Evolutionary conservation across 2,329 filamentous ascomycete species (phyloP).

Genomic region (Chaetomium sp.): DNA sequence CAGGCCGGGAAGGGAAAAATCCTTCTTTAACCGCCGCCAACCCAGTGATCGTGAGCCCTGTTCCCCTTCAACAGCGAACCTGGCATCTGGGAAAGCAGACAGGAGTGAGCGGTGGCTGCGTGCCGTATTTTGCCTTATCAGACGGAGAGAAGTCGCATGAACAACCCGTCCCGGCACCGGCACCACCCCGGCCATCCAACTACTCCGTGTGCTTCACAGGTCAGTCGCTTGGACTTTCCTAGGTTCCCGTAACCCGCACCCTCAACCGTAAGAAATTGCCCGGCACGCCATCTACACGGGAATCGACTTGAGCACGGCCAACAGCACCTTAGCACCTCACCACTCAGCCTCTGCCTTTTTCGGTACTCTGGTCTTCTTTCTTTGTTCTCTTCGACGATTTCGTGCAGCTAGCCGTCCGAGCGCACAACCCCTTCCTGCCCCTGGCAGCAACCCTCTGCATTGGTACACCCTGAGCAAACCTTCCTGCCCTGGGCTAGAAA

Average conservation of each 20-base stretch:
- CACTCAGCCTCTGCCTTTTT: constrained; percentile 4
- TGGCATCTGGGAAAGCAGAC: constrained; percentile 10
- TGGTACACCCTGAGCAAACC: not conserved
- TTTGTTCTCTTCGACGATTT: constrained; percentile 1
- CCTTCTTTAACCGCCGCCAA: constrained; percentile 21
- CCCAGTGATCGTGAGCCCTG: constrained; percentile 4
- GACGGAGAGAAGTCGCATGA: too few species aligned
- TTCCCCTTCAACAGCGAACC: not conserved
- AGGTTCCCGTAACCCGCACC: too few species aligned
- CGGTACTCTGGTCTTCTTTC: constrained; percentile 1
- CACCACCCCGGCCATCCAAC: not conserved
- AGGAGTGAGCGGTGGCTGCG: too few species aligned
- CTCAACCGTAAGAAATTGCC: too few species aligned
- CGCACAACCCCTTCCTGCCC: not conserved
- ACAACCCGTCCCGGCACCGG: not conserved
- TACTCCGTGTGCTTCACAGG: too few species aligned
- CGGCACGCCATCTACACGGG: not conserved
- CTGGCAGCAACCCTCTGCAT: not conserved
- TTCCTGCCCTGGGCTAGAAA: constrained; percentile 11
- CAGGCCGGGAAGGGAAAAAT: constrained; percentile 19
- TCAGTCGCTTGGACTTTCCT: too few species aligned
- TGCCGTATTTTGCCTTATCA: too few species aligned
- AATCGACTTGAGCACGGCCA: not conserved
- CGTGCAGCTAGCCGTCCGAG: constrained; percentile 5
- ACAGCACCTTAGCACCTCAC: not conserved